Percentiles rank a stretch among this genome's conserved stretches.
phyloP scores from a whole-genome alignment of 2,329 filamentous ascomycete species.

The Clarireedia hainanense region DNA sequence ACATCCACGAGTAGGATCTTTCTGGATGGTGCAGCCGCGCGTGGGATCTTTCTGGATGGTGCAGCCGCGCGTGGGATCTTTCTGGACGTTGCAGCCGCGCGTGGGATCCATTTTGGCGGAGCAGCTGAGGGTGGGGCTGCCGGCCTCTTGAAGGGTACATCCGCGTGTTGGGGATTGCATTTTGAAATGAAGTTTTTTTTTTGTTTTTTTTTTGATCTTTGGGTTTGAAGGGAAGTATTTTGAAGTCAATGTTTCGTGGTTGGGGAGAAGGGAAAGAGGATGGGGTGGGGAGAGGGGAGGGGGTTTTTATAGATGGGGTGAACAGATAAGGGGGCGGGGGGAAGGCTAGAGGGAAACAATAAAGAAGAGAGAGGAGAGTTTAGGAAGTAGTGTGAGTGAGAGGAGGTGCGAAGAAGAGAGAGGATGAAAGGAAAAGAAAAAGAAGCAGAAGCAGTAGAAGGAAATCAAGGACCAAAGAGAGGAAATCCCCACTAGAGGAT shows the following conservation, averaged over 20 bases:
- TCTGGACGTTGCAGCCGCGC: slow-evolving; percentile 6
- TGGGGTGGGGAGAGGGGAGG: neutral
- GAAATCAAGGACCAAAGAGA: too few relatives aligned
- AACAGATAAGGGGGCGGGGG: too few relatives aligned
- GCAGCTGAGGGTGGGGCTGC: too few relatives aligned
- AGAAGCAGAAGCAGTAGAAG: too few relatives aligned
- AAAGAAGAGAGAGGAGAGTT: too few relatives aligned
- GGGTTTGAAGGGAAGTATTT: neutral
- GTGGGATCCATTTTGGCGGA: neutral
- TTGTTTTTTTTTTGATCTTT: neutral
- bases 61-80: slow-evolving; percentile 1
- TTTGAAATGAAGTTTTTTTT: neutral
- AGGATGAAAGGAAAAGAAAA: too few relatives aligned
- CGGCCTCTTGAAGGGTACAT: neutral
- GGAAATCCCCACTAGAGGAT: too few relatives aligned
- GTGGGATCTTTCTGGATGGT: slow-evolving; percentile 1
- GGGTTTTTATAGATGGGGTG: too few relatives aligned
- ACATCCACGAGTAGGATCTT: neutral
- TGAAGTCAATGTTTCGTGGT: neutral
- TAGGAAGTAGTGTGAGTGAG: too few relatives aligned
- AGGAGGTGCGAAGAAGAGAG: too few relatives aligned
- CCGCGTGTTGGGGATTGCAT: slow-evolving; percentile 4
- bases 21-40: neutral
- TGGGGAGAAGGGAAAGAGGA: neutral
- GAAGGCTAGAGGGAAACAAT: too few relatives aligned